Base-by-base conservation (phyloP, 495 filamentous ascomycete genomes). In the Tuber magnatum region DNA sequence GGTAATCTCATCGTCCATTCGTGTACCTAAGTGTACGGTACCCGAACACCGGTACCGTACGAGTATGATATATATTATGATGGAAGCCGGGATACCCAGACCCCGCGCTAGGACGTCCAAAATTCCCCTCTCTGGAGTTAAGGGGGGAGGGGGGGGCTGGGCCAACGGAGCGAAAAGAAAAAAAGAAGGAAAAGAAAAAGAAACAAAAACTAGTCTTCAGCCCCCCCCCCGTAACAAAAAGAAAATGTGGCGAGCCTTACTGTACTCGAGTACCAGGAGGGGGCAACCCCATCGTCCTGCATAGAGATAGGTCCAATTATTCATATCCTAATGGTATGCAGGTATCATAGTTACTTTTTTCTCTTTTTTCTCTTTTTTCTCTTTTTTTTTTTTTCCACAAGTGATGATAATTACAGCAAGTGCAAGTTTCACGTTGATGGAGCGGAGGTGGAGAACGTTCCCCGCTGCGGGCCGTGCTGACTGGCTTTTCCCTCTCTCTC, bases 381-480 rank as follows among this genome's bases (percentile, higher is more conserved):
- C 8, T n/a, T n/a, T n/a, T 12, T 28, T 12, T 20, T 35, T 65
- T 6, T 20, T 35, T 35, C 8, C 28, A 35, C 1, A 18, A 35
- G 56, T 35, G 56, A 65, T 28, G 56, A 65, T 65, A 65, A 65
- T 35, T 7, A 40, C 39, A 40, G 39, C 39, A n/a, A 65, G 28
- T 35, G 56, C 56, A 65, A n/a, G 14, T 65, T 65, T 65, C 56
- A 35, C 28, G 56, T 65, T 65, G 56, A 65, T 16, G 5, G 56
- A 65, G 56, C 32, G 56, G 56, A 65, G 56, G 28, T 65, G 56
- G 5, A 65, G 28, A 65, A 35, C 56, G 56, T 35, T 35, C 56
- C 56, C 56, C 56, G 56, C 56, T 65, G 56, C 56, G 56, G 56
- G 56, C 56, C 56, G 56, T 65, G 28, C 56, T 65, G 56, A 65